Conservation (phyloP, 2,329 filamentous ascomycete genomes). For the Aspergillus proliferans region DNA sequence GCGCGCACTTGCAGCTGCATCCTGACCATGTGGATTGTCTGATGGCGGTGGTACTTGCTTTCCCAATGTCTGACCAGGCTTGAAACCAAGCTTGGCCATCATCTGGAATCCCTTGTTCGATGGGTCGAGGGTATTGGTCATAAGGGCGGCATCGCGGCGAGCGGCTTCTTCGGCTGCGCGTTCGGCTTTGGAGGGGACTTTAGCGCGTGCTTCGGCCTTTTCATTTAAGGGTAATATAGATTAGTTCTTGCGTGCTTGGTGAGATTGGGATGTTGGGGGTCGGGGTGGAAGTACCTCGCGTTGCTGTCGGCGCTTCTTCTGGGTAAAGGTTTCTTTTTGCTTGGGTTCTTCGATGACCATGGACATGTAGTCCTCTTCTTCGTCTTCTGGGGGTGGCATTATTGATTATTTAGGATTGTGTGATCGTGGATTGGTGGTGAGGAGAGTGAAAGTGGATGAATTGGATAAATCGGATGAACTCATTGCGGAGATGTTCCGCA, state of each 20-base stretch:
- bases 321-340: constrained; percentile 57
- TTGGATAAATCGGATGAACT: background rate
- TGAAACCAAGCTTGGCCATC: constrained; percentile 96
- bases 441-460: constrained; percentile 5
- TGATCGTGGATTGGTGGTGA: constrained; percentile 7
- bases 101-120: constrained; percentile 85
- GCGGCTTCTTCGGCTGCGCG: constrained; percentile 66
- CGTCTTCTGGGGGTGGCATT: constrained; percentile 47
- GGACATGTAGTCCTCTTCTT: constrained; percentile 94
- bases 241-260: constrained; percentile 1
- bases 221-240: background rate
- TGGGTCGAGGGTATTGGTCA: constrained; percentile 64
- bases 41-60: constrained; percentile 40
- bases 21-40: constrained; percentile 2
- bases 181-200: constrained; percentile 71
- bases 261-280: constrained; percentile 3
- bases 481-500: background rate
- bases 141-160: constrained; percentile 68
- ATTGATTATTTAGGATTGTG: constrained; percentile 1
- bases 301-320: constrained; percentile 51
- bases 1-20: constrained; percentile 2
- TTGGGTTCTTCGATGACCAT: constrained; percentile 75
- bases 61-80: constrained; percentile 67
- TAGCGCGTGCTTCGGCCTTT: constrained; percentile 61
- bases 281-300: constrained; percentile 37